These are phyloP conservation scores for Xylaria sp. DNA, from an alignment of 2,329 filamentous ascomycete species.

Conservation along the genomic window DNA sequence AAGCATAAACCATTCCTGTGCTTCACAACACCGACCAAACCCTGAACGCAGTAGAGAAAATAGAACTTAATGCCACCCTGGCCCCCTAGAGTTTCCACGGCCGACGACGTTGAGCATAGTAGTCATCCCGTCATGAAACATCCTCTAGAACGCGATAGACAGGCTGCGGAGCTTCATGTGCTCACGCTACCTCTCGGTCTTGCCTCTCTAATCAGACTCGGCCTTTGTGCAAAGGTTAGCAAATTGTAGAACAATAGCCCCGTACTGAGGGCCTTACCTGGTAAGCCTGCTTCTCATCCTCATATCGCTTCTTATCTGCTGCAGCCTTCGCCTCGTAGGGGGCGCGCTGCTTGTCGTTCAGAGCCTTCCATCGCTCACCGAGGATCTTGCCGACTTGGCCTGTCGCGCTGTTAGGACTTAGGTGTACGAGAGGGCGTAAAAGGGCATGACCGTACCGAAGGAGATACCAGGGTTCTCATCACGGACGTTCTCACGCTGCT, in stretches of 20 bases:
- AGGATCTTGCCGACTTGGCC: conserved; percentile 98
- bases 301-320: conserved; percentile 98
- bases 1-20: conserved; percentile 49
- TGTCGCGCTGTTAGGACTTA: conserved; percentile 51
- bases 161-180: conserved; percentile 18
- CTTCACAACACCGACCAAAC: conserved; percentile 50
- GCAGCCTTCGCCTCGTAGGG: conserved; percentile 98
- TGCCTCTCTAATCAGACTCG: conserved; percentile 52
- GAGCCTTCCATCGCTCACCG: conserved; percentile 97
- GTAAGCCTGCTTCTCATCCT: conserved; percentile 96
- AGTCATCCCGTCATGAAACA: conserved; percentile 48
- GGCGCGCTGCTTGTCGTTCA: conserved; percentile 89
- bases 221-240: conserved; percentile 45
- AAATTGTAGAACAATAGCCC: conserved; percentile 8
- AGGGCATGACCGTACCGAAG: conserved; percentile 76
- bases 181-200: neutral
- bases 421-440: neutral
- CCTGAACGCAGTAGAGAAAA: conserved; percentile 49
- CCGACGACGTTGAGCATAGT: conserved; percentile 43
- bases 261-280: conserved; percentile 71
- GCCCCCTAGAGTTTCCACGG: conserved; percentile 38
- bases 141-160: conserved; percentile 37
- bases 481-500: conserved; percentile 97
- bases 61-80: conserved; percentile 44
- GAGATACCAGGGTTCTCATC: conserved; percentile 98